Percentiles rank a stretch among this genome's conserved stretches.
phyloP scores from a whole-genome alignment of 2,329 filamentous ascomycete genomes.

The Diaporthe sp. region DNA sequence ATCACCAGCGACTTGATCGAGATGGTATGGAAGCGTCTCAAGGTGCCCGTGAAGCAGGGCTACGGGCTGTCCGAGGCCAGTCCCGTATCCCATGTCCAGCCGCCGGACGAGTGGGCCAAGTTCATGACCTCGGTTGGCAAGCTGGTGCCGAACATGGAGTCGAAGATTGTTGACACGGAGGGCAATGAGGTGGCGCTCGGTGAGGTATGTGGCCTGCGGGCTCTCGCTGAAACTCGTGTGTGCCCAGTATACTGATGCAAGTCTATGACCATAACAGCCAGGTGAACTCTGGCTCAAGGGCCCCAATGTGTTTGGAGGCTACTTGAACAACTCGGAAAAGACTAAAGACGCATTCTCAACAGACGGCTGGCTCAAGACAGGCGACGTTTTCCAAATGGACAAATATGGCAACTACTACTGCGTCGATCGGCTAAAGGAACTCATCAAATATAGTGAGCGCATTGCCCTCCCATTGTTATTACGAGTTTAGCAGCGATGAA shows the following conservation, averaged over 20 bases:
- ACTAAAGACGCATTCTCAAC: slow-evolving; percentile 79
- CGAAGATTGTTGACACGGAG: slow-evolving; percentile 81
- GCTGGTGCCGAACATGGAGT: slow-evolving; percentile 83
- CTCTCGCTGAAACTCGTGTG: neutral
- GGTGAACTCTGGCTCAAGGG: slow-evolving; percentile 86
- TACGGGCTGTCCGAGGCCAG: slow-evolving; percentile 92
- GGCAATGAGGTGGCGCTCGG: slow-evolving; percentile 69
- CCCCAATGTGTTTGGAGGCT: slow-evolving; percentile 85
- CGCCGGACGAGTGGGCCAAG: slow-evolving; percentile 81
- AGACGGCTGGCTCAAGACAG: slow-evolving; percentile 92
- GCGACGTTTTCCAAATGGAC: slow-evolving; percentile 87
- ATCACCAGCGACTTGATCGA: slow-evolving; percentile 85
- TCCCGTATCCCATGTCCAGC: slow-evolving; percentile 82
- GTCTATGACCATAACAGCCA: slow-evolving; percentile 55
- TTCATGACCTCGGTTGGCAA: slow-evolving; percentile 84
- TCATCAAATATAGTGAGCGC: slow-evolving; percentile 71
- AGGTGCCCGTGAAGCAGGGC: slow-evolving; percentile 88
- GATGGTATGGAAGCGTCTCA: slow-evolving; percentile 79
- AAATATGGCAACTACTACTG: slow-evolving; percentile 87
- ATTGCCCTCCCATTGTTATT: neutral
- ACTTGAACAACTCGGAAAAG: slow-evolving; percentile 79
- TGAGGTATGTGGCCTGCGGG: slow-evolving; percentile 48
- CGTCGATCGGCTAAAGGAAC: slow-evolving; percentile 84
- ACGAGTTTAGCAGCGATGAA: neutral
- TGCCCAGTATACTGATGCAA: neutral